Evolutionary conservation across 768 basidiomycete species (phyloP), one percentile per base, ranked within the genome.

Genomic region (Obba rivulosa): DNA sequence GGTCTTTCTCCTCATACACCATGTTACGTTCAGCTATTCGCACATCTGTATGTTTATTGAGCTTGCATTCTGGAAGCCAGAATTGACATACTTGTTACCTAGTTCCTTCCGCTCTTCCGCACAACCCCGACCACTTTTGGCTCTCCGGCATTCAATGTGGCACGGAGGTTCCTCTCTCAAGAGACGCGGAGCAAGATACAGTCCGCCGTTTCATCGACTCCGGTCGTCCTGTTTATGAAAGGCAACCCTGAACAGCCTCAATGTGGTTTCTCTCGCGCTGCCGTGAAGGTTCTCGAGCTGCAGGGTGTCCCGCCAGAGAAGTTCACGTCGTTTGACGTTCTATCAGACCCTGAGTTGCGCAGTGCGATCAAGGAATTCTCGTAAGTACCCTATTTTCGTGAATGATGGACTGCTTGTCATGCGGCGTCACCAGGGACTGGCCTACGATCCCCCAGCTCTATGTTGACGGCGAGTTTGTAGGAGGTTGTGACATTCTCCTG

Each of bases 201-300:
- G 62, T 66, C 80, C 56, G 92, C 93, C 2, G 78, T 98, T 22
- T 68, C 75, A 8, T 69, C 77, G 1, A 80, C 78, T 38, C 93
- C 93, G 0, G 77, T 98, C 5, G 96, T 99, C 1, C 72, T 98
- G 4, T 98, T 99, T 73, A 98, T 99, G 95, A 99, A 99, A 64
- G 96, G 96, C 9, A 92, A 87, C 14, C 92, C 89, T 0, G 75
- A 82, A 20, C 63, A 73, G 5, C 95, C 95, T 2, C 83, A 92
- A 58, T 98, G 95, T 52, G 95, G 95, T 11, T 99, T 98, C 77
- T 96, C 93, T 16, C 79, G 95, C 43, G 95, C 95, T 0, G 92
- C 87, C 0, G 78, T 92, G 24, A 94, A 97, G 64, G 81, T 97
- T 41, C 75, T 99, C 43, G 89, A 91, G 41, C 66, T 90, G 34